These are phyloP conservation scores for Clavispora fructus DNA, from an alignment of 805 yeast genomes.

Conservation along the genomic window DNA sequence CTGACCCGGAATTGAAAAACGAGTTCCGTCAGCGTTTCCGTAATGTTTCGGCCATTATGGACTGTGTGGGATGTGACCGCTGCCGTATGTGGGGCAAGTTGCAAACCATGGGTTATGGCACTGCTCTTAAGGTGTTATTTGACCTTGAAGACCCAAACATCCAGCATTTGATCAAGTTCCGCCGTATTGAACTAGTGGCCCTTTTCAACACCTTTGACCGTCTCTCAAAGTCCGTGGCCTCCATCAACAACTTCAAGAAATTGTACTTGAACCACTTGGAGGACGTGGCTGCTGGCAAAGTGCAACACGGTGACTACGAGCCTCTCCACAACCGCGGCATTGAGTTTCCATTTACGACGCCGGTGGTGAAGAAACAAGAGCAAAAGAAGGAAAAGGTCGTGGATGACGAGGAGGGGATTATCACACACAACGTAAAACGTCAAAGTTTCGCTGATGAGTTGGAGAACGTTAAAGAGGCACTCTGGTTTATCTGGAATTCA, in stretches of 20 bases:
- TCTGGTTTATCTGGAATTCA: constrained; percentile 58
- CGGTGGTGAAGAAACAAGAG: constrained; percentile 2
- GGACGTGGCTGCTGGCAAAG: constrained; percentile 35
- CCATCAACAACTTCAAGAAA: constrained; percentile 66
- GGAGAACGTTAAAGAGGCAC: constrained; percentile 51
- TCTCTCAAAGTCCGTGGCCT: constrained; percentile 73
- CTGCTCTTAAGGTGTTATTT: constrained; percentile 85
- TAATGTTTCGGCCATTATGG: constrained; percentile 91
- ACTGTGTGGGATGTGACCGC: constrained; percentile 97
- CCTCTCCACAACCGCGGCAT: constrained; percentile 27
- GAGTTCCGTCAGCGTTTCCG: constrained; percentile 83
- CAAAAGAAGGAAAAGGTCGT: not conserved
- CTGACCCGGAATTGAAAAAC: constrained; percentile 56
- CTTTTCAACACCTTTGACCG: constrained; percentile 90
- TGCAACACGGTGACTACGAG: constrained; percentile 38
- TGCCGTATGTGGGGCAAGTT: constrained; percentile 98
- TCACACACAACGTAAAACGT: not conserved
- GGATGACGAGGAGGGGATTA: not conserved
- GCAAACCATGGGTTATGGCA: constrained; percentile 96
- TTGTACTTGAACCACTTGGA: constrained; percentile 43
- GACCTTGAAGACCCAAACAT: constrained; percentile 58
- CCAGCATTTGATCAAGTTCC: constrained; percentile 51
- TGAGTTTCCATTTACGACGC: constrained; percentile 33
- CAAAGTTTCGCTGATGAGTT: constrained; percentile 37
- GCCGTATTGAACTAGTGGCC: constrained; percentile 83